Conservation (phyloP, 176 grass and related monocot species). For the Alopecurus myosuroides region DNA sequence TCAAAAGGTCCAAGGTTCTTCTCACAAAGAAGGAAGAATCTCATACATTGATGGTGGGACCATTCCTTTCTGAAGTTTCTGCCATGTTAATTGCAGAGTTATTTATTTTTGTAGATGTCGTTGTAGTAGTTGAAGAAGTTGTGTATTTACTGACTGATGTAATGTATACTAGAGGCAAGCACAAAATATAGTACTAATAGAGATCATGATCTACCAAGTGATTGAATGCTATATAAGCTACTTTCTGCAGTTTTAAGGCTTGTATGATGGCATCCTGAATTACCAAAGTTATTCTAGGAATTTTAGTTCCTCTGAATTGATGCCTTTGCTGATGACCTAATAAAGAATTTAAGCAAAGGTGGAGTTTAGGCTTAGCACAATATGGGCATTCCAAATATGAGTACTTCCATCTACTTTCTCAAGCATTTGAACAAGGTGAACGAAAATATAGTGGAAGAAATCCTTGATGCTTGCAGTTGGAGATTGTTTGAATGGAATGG, state of each 20-base stretch:
- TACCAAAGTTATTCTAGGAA: background rate
- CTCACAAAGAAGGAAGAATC: background rate
- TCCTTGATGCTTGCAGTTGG: background rate
- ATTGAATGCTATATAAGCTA: background rate
- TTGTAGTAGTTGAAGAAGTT: constrained; percentile 14
- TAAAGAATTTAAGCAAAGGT: background rate
- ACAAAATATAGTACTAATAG: background rate
- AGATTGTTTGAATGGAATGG: background rate
- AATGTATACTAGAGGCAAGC: background rate
- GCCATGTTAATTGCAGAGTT: background rate
- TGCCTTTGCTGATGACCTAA: background rate
- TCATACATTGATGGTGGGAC: constrained; percentile 7
- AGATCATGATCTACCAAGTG: background rate
- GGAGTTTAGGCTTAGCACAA: background rate
- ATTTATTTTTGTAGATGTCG: background rate
- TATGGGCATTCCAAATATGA: background rate
- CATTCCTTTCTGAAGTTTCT: constrained; percentile 14
- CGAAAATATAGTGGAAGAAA: background rate
- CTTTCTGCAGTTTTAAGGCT: background rate
- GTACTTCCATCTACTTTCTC: background rate
- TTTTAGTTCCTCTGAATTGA: background rate
- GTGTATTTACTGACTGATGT: constrained; percentile 1
- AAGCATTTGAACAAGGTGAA: background rate
- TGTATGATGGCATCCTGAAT: background rate
- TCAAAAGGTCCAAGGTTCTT: background rate